Evolutionary conservation across 768 basidiomycete genomes (phyloP), one percentile per base, ranked within the genome.

Genomic region (Porpolomopsis calyptriformis): DNA sequence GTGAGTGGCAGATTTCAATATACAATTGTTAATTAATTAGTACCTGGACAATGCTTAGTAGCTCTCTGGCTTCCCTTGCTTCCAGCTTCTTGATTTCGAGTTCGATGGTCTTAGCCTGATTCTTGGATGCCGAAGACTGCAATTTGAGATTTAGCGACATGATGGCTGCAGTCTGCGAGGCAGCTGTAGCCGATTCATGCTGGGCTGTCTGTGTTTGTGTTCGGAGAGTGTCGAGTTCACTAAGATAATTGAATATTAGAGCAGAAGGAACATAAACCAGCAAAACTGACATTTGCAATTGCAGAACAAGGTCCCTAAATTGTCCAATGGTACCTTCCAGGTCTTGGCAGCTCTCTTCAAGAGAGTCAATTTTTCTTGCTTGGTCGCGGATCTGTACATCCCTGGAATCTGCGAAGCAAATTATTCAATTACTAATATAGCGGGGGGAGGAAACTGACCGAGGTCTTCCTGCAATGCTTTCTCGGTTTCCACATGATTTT

Each of bases 81-180:
- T 97, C 91, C 45, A 96, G 71, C 52, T 78, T 81, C 60, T 77
- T 79, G 55, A 97, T 66, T 58, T 97, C 96, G 14, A 93, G 73
- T 49, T 98, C 94, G 47, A 98, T 85, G 11, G 76, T 80, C 61
- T 81, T 82, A 4, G 87, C 82, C 55, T 94, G 93, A 52, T 87
- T 86, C 73, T 94, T 96, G 24, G 83, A 73, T 0, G 85, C 91
- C 2, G 90, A 77, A 0, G 87, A 87, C 61, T 98, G 94, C 4
- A 99, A 73, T 60, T 89, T 96, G 61, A 96, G 74, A 61, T 97
- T 98, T 43, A 96, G 70, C 38, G 91, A 90, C 74, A 98, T 82
- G 71, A 97, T 83, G 2, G 87, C 85, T 2, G 93, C 93, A 0
- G 88, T 85, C 56, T 97, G 92, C 1, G 83, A 86, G 11, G 78